Percentiles rank a stretch among this genome's conserved stretches.
Conservation (phyloP, 2,329 filamentous ascomycete genomes). For the Aspergillus tanneri region DNA sequence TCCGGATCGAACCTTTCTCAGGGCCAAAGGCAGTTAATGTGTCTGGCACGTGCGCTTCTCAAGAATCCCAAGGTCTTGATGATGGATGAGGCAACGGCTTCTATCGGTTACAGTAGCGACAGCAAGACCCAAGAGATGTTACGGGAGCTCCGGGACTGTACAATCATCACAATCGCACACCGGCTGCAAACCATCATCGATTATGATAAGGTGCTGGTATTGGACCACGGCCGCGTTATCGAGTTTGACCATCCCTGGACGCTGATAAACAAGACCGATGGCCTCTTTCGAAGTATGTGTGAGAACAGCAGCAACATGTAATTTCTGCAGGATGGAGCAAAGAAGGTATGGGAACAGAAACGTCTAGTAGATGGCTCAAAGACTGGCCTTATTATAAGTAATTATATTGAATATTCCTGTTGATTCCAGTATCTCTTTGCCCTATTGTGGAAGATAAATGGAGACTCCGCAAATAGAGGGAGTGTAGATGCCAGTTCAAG, state of each 20-base stretch:
- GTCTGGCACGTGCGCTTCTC: constrained; percentile 86
- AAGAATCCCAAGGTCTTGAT: constrained; percentile 91
- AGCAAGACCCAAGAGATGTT: constrained; percentile 95
- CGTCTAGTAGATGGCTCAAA: constrained; percentile 47
- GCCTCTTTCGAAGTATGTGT: constrained; percentile 67
- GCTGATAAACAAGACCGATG: constrained; percentile 68
- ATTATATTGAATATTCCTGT: not conserved
- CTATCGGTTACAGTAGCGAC: constrained; percentile 95
- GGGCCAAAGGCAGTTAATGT: constrained; percentile 91
- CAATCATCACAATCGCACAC: constrained; percentile 95
- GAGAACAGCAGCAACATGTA: constrained; percentile 66
- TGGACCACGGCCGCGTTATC: constrained; percentile 83
- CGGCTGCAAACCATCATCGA: constrained; percentile 95
- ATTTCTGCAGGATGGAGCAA: constrained; percentile 55
- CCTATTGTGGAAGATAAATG: no score
- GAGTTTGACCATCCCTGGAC: constrained; percentile 91
- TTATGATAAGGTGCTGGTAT: constrained; percentile 93
- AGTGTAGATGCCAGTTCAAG: no score
- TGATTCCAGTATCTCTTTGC: no score
- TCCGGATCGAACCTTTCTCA: constrained; percentile 94
- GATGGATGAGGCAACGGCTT: constrained; percentile 98
- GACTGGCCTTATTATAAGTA: constrained; percentile 10
- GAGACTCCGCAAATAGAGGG: no score
- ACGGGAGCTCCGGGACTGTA: constrained; percentile 79
- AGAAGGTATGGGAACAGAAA: constrained; percentile 49